A percentile compares a stretch with the other conserved stretches of the same genome.
Evolutionary conservation across 352 stramenopile species (phyloP).

Genomic region (Phytopythium aichiense): DNA sequence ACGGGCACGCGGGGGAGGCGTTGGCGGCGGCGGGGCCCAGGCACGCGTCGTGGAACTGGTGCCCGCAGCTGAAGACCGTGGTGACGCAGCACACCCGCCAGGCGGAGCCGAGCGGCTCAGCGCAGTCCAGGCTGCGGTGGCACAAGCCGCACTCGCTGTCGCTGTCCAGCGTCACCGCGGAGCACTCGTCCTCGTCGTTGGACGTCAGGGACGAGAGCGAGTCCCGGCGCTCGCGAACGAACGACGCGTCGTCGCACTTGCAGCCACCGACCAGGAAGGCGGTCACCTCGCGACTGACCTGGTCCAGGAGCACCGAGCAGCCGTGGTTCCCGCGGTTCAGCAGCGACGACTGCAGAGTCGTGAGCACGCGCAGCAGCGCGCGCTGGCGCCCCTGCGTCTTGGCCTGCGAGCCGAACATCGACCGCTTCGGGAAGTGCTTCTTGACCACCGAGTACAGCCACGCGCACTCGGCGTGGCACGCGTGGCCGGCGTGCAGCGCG

Average conservation of each 20-base stretch:
- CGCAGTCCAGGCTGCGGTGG: neutral
- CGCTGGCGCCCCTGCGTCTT: constrained; percentile 18
- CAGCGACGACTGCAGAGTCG: constrained; percentile 32
- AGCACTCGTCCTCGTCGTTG: constrained; percentile 3
- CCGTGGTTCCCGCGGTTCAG: constrained; percentile 29
- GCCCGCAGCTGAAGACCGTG: neutral
- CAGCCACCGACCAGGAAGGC: constrained; percentile 17
- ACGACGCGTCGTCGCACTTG: constrained; percentile 5
- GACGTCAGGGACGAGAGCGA: constrained; percentile 5
- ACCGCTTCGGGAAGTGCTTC: constrained; percentile 38
- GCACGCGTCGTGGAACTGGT: constrained; percentile 1
- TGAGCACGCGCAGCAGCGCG: constrained; percentile 23
- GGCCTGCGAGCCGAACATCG: constrained; percentile 11
- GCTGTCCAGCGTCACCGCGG: neutral
- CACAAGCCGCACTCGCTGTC: constrained; percentile 1
- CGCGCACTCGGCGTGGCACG: constrained; percentile 35
- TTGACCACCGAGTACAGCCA: constrained; percentile 38
- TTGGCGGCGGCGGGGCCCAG: neutral
- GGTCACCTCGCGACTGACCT: constrained; percentile 25
- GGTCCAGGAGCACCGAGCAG: constrained; percentile 31
- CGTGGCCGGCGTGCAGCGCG: constrained; percentile 28
- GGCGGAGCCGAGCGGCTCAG: neutral
- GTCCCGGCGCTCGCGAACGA: neutral
- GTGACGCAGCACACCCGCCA: constrained; percentile 4
- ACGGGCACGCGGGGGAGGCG: neutral